A percentile compares a stretch with the other conserved stretches of the same genome.
Conservation (phyloP, 768 basidiomycete species). For the Boletus subcaerulescens region DNA sequence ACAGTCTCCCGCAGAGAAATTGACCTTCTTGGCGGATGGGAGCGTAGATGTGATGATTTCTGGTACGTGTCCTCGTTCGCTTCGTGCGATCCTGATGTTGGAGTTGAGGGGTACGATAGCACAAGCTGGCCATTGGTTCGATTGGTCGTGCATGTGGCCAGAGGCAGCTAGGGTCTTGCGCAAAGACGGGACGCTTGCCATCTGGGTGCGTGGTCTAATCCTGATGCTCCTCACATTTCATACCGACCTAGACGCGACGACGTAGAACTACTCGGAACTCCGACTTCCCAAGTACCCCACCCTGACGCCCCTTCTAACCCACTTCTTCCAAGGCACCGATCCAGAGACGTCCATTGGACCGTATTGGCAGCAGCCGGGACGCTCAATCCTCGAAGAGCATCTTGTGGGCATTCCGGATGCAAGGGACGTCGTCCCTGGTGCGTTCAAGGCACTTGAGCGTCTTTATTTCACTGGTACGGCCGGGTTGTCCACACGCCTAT, state of each 20-base stretch:
- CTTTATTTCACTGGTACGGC: slow-evolving; percentile 57
- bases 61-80: slow-evolving; percentile 37
- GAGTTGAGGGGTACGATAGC: slow-evolving; percentile 37
- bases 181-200: slow-evolving; percentile 61
- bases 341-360: slow-evolving; percentile 56
- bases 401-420: slow-evolving; percentile 68
- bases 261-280: slow-evolving; percentile 66
- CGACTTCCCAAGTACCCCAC: slow-evolving; percentile 60
- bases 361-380: slow-evolving; percentile 79
- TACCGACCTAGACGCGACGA: too few relatives aligned
- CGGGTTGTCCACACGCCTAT: background rate
- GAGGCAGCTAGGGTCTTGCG: slow-evolving; percentile 60
- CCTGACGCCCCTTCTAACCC: slow-evolving; percentile 55
- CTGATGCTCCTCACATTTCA: too few relatives aligned
- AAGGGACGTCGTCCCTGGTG: slow-evolving; percentile 25
- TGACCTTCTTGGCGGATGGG: slow-evolving; percentile 46
- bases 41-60: slow-evolving; percentile 69
- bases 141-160: slow-evolving; percentile 68
- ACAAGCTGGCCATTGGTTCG: slow-evolving; percentile 84
- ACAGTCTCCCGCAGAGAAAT: slow-evolving; percentile 51
- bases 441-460: slow-evolving; percentile 44
- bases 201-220: slow-evolving; percentile 51
- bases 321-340: slow-evolving; percentile 61
- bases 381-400: slow-evolving; percentile 69
- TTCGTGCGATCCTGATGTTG: background rate